phyloP scores from a whole-genome alignment of 495 filamentous ascomycete species.

The Daldinia vernicosa region DNA sequence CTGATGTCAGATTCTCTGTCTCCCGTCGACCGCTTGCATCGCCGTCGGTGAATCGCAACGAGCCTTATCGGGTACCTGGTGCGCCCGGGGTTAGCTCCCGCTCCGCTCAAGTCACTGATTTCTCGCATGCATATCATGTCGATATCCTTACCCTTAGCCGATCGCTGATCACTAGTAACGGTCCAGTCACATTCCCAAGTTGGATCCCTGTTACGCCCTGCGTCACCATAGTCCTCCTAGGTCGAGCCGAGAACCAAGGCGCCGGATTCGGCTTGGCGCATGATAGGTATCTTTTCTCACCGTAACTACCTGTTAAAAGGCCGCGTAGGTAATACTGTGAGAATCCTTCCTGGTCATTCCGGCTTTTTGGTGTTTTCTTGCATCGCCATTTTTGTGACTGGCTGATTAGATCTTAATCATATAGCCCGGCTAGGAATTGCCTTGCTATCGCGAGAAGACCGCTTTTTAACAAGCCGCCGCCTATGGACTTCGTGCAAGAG shows the following conservation, averaged over 20 bases:
- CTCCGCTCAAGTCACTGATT: slow-evolving; percentile 6
- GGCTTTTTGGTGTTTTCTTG: slow-evolving; percentile 21
- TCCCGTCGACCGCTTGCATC: slow-evolving; percentile 14
- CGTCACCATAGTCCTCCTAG: slow-evolving; percentile 10
- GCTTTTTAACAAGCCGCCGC: slow-evolving; percentile 5
- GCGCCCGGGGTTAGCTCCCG: slow-evolving; percentile 11
- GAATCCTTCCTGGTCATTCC: slow-evolving; percentile 4
- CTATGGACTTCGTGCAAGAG: slow-evolving; percentile 53
- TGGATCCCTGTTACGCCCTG: slow-evolving; percentile 4
- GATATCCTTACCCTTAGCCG: slow-evolving; percentile 17
- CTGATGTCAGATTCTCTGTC: slow-evolving; percentile 24
- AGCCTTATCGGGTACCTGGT: slow-evolving; percentile 7
- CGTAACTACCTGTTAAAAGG: slow-evolving; percentile 10
- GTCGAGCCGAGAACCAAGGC: slow-evolving; percentile 31
- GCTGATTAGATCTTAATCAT: slow-evolving; percentile 11
- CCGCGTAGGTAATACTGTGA: slow-evolving; percentile 12
- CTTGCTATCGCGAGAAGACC: slow-evolving; percentile 9
- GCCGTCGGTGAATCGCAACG: background rate
- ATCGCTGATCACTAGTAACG: slow-evolving; percentile 22
- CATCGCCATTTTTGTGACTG: slow-evolving; percentile 12
- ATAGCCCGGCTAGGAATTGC: slow-evolving; percentile 4
- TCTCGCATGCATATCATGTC: slow-evolving; percentile 17
- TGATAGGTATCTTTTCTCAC: slow-evolving; percentile 32
- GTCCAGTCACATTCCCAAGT: slow-evolving; percentile 12
- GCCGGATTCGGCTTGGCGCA: slow-evolving; percentile 31